Evolutionary conservation across 169 alveolate species (phyloP).

Genomic region (Cryptosporidium meleagridis): DNA sequence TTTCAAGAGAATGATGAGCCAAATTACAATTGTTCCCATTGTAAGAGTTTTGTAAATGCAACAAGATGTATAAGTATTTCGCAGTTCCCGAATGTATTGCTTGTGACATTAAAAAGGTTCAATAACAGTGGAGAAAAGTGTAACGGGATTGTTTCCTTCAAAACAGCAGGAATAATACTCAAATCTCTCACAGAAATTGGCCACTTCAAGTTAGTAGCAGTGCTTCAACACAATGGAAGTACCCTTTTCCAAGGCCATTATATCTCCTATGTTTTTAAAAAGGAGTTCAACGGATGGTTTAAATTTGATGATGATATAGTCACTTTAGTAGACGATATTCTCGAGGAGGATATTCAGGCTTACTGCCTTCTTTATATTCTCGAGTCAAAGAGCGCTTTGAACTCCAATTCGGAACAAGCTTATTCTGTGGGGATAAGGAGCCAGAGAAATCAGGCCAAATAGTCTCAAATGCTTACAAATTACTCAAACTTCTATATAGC

Average conservation of each 20-base stretch:
- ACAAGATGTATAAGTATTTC: constrained; percentile 67
- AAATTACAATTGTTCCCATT: constrained; percentile 51
- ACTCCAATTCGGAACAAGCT: background rate
- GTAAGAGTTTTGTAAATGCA: constrained; percentile 37
- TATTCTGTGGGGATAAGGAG: background rate
- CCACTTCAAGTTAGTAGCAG: constrained; percentile 39
- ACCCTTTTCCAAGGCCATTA: constrained; percentile 73
- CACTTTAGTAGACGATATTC: constrained; percentile 26
- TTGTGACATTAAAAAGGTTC: constrained; percentile 61
- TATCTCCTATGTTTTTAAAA: constrained; percentile 40
- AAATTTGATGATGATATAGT: constrained; percentile 64
- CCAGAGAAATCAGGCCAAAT: background rate
- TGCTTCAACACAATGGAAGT: constrained; percentile 62
- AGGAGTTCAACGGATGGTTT: constrained; percentile 33
- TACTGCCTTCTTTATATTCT: constrained; percentile 56
- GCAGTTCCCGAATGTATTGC: constrained; percentile 57
- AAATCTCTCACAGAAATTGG: constrained; percentile 60
- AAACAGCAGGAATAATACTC: constrained; percentile 66
- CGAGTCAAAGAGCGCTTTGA: constrained; percentile 40
- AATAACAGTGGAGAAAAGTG: constrained; percentile 56
- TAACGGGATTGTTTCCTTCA: constrained; percentile 40
- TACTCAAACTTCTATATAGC: background rate
- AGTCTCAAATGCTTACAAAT: background rate
- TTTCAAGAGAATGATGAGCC: constrained; percentile 67
- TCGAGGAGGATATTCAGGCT: constrained; percentile 62